phyloP scores from a whole-genome alignment of 2,329 filamentous ascomycete species.

The Dothistroma septosporum region DNA sequence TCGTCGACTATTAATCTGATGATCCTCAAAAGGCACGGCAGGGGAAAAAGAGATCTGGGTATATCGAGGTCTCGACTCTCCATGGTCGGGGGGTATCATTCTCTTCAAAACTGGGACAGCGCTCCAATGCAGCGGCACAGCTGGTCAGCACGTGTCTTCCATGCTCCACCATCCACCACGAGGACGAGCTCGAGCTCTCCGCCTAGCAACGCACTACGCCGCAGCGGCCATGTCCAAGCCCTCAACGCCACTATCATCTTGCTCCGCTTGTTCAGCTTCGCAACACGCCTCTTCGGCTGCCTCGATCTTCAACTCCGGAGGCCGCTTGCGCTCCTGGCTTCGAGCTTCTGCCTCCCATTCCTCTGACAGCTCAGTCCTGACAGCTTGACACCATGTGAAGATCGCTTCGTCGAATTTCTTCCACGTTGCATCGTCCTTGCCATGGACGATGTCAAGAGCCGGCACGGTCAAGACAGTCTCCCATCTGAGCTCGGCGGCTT shows the following conservation, averaged over 20 bases:
- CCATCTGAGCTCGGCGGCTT: slow-evolving; percentile 91
- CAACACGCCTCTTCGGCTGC: neutral
- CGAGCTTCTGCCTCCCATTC: slow-evolving; percentile 56
- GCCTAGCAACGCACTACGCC: neutral
- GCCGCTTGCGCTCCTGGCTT: slow-evolving; percentile 19
- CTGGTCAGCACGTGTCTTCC: too few species aligned
- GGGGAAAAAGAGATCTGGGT: neutral
- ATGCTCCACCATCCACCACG: neutral
- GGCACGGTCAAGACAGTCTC: slow-evolving; percentile 80
- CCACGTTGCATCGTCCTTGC: slow-evolving; percentile 64
- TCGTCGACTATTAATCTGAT: neutral
- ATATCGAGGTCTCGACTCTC: neutral
- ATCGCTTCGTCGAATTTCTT: slow-evolving; percentile 77
- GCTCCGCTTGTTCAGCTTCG: neutral
- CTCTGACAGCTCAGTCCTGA: slow-evolving; percentile 75
- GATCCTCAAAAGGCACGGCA: neutral
- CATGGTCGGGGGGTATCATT: neutral
- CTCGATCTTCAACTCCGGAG: slow-evolving; percentile 32
- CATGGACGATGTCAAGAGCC: slow-evolving; percentile 80
- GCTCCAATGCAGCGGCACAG: neutral
- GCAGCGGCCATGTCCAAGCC: neutral
- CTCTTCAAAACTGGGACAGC: neutral
- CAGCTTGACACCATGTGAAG: slow-evolving; percentile 74
- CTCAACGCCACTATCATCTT: slow-evolving; percentile 3
- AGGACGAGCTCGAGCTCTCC: neutral